Conservation (phyloP, 2,329 filamentous ascomycete species). For the Phyllosticta paracitricarpa region DNA sequence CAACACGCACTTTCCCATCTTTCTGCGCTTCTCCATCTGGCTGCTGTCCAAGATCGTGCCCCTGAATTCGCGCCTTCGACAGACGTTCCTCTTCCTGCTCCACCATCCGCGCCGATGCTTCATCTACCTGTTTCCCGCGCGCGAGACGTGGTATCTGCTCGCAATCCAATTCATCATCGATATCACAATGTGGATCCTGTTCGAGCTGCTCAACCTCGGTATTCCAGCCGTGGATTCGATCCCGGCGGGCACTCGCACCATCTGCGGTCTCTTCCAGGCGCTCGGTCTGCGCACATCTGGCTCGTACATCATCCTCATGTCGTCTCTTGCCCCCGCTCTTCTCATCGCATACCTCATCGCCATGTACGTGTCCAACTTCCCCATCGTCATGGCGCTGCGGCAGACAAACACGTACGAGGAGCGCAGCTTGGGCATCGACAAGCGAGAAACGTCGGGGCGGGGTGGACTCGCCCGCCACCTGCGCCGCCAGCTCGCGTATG, state of each 20-base stretch:
- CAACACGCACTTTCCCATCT: constrained; percentile 56
- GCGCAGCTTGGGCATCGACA: constrained; percentile 52
- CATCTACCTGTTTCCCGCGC: constrained; percentile 53
- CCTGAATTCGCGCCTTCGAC: constrained; percentile 12
- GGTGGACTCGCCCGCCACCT: constrained; percentile 39
- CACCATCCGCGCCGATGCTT: constrained; percentile 44
- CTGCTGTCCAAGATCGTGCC: constrained; percentile 27
- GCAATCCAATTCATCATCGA: constrained; percentile 52
- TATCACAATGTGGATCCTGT: constrained; percentile 53
- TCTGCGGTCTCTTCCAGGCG: constrained; percentile 58
- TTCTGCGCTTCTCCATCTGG: constrained; percentile 53
- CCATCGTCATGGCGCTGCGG: constrained; percentile 53
- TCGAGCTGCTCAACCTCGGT: constrained; percentile 55
- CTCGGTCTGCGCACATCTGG: constrained; percentile 52
- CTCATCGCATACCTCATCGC: constrained; percentile 53
- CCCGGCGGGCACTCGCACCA: constrained; percentile 43
- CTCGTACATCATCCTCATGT: constrained; percentile 55
- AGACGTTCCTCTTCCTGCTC: constrained; percentile 27
- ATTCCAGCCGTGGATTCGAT: constrained; percentile 47
- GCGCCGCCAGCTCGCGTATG: constrained; percentile 55
- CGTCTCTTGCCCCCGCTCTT: constrained; percentile 45
- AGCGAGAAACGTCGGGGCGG: constrained; percentile 10
- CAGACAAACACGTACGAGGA: constrained; percentile 66
- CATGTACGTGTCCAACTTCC: constrained; percentile 58
- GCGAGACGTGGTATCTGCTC: constrained; percentile 57